These are phyloP conservation scores for Suillus sp. DNA, from an alignment of 768 basidiomycete species.

Conservation along the genomic window DNA sequence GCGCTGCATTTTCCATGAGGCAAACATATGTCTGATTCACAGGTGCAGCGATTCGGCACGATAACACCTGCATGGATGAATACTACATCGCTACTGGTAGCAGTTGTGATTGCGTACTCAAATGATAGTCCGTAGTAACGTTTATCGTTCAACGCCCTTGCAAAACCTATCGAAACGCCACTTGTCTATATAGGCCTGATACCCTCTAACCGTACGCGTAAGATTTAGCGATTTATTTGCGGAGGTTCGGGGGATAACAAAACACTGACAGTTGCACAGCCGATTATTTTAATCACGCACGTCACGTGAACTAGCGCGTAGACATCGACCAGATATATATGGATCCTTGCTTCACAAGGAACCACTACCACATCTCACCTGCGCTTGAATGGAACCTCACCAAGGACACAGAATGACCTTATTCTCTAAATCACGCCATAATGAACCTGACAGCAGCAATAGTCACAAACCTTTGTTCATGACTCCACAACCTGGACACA, in stretches of 20 bases:
- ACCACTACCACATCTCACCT: constrained; percentile 4
- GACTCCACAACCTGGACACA: neutral
- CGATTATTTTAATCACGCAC: neutral
- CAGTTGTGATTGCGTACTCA: neutral
- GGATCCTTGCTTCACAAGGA: neutral
- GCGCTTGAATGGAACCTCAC: constrained; percentile 8
- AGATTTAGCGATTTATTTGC: too few species aligned
- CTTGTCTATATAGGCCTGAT: too few species aligned
- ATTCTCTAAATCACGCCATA: neutral
- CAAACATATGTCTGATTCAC: neutral
- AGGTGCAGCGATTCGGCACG: neutral
- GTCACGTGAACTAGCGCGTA: constrained; percentile 23
- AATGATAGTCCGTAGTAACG: neutral
- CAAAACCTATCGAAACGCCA: too few species aligned
- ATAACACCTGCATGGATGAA: neutral
- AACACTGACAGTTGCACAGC: too few species aligned
- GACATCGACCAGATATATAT: neutral
- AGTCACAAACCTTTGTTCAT: constrained; percentile 4
- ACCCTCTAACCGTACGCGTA: too few species aligned
- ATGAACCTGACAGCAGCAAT: constrained; percentile 4
- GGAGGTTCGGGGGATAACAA: too few species aligned
- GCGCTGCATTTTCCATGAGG: neutral
- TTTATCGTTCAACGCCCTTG: neutral
- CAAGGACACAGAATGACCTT: neutral
- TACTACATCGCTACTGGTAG: neutral